Evolutionary conservation across 768 basidiomycete species (phyloP), one percentile per base, ranked within the genome.

Genomic region (Cyathus striatus): DNA sequence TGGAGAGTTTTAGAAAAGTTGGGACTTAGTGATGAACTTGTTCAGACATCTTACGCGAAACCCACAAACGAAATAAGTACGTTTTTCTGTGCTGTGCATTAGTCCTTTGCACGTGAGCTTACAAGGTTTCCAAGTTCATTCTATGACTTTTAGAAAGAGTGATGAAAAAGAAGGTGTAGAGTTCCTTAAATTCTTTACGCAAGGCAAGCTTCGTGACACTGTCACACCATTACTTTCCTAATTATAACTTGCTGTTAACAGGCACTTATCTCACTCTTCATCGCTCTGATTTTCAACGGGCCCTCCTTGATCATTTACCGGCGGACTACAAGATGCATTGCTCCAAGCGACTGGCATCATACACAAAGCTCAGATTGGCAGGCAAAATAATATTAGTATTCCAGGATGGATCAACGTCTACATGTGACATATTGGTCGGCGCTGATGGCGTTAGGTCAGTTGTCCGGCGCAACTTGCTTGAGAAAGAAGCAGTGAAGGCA

Each of bases 361-460:
- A 75, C 48, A 54, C 42, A 5, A 65, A 68, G 43, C 37, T 47
- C 6, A 23, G 47, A 14, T 39, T n/a, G n/a, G n/a, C 47, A 4
- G 52, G 56, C 7, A 49, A 45, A 16, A 40, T 58, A 38, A 17
- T 59, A 57, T 43, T 66, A 23, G 13, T 52, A 59, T 83, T 83
- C 48, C 43, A 57, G 5, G 72, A 81, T 40, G 76, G 77, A 3
- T 51, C 65, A 3, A 63, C 57, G 1, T 67, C 70, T 2, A 55
- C 62, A 2, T 80, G 74, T 50, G 76, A 82, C 47, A 32, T 81
- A 7, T 65, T 83, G 24, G 68, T 66, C 40, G 67, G 66, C 5
- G 56, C 63, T 6, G 65, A 68, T 43, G 67, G 65, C 5, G 55
- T 70, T 38, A 65, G 65, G 36, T 68, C 65, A 1, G 52, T 56